A percentile compares a stretch with the other conserved stretches of the same genome.
Conservation (phyloP, 2,329 filamentous ascomycete genomes). For the Colletotrichum sp. region DNA sequence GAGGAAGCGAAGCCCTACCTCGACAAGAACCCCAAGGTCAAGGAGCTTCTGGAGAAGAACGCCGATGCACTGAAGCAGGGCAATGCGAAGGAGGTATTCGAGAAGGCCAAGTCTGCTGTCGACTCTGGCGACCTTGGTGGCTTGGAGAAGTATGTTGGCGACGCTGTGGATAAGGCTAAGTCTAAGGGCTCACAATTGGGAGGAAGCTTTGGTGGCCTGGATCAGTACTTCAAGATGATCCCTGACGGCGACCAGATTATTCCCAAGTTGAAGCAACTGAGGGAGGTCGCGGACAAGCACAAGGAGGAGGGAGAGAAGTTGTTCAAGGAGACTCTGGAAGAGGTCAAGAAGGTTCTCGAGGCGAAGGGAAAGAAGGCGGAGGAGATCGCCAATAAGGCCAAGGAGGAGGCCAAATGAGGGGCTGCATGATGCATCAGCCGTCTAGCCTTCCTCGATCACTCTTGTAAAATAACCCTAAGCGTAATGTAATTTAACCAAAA, state of each 20-base stretch:
- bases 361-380: constrained; percentile 62
- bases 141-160: constrained; percentile 65
- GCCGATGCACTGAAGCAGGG: constrained; percentile 70
- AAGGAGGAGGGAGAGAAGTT: constrained; percentile 73
- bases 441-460: not conserved
- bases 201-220: constrained; percentile 52
- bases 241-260: constrained; percentile 69
- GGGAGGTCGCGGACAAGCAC: constrained; percentile 70
- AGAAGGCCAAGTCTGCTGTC: constrained; percentile 65
- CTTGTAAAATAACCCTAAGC: not conserved
- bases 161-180: constrained; percentile 61
- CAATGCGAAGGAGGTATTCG: constrained; percentile 67
- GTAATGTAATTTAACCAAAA: not conserved
- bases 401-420: constrained; percentile 48
- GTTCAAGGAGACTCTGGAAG: constrained; percentile 70
- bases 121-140: constrained; percentile 65
- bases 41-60: constrained; percentile 76
- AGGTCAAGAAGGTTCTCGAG: constrained; percentile 69
- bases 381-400: constrained; percentile 61
- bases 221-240: constrained; percentile 70
- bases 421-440: not conserved
- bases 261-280: constrained; percentile 68
- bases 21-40: constrained; percentile 78
- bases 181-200: constrained; percentile 44
- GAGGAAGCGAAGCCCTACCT: constrained; percentile 75